phyloP scores from a whole-genome alignment of 1,284 basidiomycete genomes.

The Ganoderma multipileum region DNA sequence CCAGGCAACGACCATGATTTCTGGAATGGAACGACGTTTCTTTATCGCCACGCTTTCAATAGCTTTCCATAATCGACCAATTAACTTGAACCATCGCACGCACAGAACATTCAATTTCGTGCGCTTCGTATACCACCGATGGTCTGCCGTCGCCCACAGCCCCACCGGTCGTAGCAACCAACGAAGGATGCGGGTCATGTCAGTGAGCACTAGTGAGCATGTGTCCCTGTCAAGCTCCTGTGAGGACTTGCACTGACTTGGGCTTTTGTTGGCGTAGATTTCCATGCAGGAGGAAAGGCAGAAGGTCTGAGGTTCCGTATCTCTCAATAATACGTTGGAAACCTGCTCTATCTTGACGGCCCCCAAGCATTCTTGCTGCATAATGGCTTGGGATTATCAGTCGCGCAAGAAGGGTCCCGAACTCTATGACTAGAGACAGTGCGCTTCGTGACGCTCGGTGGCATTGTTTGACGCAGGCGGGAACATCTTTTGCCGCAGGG shows the following conservation, averaged over 20 bases:
- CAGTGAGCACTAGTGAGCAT: conserved; percentile 3
- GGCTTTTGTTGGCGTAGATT: neutral
- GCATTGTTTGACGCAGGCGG: neutral
- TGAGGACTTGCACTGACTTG: neutral
- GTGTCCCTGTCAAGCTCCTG: neutral
- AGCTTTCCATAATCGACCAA: neutral
- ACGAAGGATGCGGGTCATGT: neutral
- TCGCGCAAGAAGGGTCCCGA: neutral
- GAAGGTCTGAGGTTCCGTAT: neutral
- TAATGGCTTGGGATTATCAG: neutral
- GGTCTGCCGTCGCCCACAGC: neutral
- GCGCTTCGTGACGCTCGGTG: neutral
- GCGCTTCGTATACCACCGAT: neutral
- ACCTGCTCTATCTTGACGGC: neutral
- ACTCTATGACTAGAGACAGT: neutral
- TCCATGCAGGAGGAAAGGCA: neutral
- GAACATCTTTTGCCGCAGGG: neutral
- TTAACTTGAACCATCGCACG: neutral
- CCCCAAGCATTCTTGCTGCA: neutral
- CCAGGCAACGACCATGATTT: neutral
- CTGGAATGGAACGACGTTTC: neutral
- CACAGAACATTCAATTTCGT: neutral
- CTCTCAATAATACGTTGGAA: neutral
- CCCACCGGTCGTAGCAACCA: neutral
- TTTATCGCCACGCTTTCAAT: neutral